Evolutionary conservation across 805 yeast species (phyloP).

Genomic region (Millerozyma miso): DNA sequence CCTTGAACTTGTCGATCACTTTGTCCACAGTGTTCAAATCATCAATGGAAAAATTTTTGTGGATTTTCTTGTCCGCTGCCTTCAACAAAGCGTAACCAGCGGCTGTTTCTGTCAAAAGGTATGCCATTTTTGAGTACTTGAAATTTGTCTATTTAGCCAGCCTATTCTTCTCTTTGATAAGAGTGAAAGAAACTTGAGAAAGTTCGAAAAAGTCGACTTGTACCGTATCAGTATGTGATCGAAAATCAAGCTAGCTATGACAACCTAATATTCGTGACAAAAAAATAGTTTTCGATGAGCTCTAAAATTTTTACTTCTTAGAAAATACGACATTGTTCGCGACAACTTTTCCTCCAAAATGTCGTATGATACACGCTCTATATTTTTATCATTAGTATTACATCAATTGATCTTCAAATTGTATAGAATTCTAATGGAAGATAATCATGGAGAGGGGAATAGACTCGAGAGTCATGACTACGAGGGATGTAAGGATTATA

Average conservation of each 20-base stretch:
- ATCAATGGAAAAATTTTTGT: conserved; percentile 71
- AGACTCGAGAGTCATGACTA: not conserved
- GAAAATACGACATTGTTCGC: no score
- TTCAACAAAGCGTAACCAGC: conserved; percentile 98
- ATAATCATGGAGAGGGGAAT: not conserved
- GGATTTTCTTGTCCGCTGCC: conserved; percentile 95
- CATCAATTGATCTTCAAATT: not conserved
- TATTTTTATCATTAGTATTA: not conserved
- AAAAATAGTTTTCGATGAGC: conserved; percentile 6
- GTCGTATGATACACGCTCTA: not conserved
- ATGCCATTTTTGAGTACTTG: conserved; percentile 51
- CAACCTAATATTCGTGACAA: not conserved
- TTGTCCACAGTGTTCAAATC: conserved; percentile 81
- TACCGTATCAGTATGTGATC: not conserved
- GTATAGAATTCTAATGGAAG: not conserved
- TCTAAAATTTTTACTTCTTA: conserved; percentile 8
- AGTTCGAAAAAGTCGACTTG: not conserved
- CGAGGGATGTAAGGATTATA: not conserved
- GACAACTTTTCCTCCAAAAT: no score
- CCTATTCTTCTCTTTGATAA: not conserved
- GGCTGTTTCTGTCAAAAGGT: conserved; percentile 93
- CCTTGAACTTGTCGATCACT: conserved; percentile 85
- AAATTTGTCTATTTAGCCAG: conserved; percentile 3
- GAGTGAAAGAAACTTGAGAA: not conserved
- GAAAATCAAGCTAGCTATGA: not conserved